Evolutionary conservation across 2,329 filamentous ascomycete genomes (phyloP), one percentile per base, ranked within the genome.

Genomic region (Fusarium oligoseptatum): DNA sequence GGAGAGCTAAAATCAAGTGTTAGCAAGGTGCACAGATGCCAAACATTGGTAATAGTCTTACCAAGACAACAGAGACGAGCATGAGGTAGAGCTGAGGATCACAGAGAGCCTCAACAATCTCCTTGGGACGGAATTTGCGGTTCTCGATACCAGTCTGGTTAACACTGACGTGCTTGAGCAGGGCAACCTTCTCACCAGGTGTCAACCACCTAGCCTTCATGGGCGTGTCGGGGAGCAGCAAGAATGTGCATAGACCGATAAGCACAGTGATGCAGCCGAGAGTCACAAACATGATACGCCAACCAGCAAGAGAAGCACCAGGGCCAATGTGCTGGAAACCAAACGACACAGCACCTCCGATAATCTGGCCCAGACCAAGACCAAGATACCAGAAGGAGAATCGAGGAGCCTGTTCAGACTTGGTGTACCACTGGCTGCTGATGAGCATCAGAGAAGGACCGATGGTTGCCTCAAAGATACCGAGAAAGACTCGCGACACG

Each of bases 231-330:
- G 83, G 83, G 1, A 85, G 76, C 43, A 83, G 79, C 27, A 81
- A 41, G 36, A 83, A 75, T 9, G 80, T 80, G 58, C 72, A 77
- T 10, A 83, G 52, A 1, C 82, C 83, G 7, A 83, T 77, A 8
- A 77, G 17, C 4, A 83, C 79, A 3, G 83, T 85, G 27, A 83
- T 83, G 6, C 85, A 83, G 10, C 92, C 92, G 76, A 94, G 91
- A 14, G 92, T 88, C 56, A 94, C 90, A 80, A 94, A 94, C 27
- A 94, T 87, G 88, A 89, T 92, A 7, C 90, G 85, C 92, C 92
- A 94, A 5, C 92, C 92, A n/a, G 89, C 84, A 3, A 88, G 87
- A 2, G 85, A 81, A 4, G 92, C 82, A 2, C 89, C 91, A 4
- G 82, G 82, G 1, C 75, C 85, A 81, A 86, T 83, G 12, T 89